Percentiles rank a stretch among this genome's conserved stretches.
Conservation (phyloP, 106 monocot species). For the Dioscorea dumetorum region DNA sequence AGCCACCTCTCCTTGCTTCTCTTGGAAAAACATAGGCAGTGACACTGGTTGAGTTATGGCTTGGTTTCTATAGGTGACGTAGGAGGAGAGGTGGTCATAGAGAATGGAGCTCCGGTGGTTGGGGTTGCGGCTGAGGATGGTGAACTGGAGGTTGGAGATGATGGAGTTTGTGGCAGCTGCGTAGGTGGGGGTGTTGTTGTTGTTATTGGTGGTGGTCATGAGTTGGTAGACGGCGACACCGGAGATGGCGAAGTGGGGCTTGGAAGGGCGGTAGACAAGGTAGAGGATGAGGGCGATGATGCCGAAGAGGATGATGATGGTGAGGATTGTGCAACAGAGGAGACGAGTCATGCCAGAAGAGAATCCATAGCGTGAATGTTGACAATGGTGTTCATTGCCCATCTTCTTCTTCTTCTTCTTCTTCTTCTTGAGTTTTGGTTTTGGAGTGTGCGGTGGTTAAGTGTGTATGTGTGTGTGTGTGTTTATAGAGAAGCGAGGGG, state of each 20-base stretch:
- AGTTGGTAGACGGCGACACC: slow-evolving; percentile 54
- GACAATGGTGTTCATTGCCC: too few species aligned
- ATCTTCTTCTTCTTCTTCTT: too few species aligned
- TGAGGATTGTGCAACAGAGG: slow-evolving; percentile 6
- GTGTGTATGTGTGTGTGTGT: too few species aligned
- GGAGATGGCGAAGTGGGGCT: slow-evolving; percentile 49
- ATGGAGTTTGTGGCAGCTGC: slow-evolving; percentile 24
- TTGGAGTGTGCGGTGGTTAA: too few species aligned
- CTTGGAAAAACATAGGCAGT: slow-evolving; percentile 52
- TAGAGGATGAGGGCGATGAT: slow-evolving; percentile 33
- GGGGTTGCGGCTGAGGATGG: slow-evolving; percentile 58
- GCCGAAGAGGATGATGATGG: slow-evolving; percentile 15
- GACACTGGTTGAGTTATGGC: slow-evolving; percentile 42
- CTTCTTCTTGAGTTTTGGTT: too few species aligned
- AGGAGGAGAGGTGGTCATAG: slow-evolving; percentile 47
- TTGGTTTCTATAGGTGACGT: slow-evolving; percentile 42
- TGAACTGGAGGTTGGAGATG: slow-evolving; percentile 60
- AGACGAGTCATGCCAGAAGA: background rate
- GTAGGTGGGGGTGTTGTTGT: background rate
- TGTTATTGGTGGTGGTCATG: slow-evolving; percentile 14
- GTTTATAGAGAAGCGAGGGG: too few species aligned
- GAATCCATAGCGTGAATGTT: too few species aligned
- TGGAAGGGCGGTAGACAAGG: slow-evolving; percentile 56
- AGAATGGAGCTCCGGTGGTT: slow-evolving; percentile 30
- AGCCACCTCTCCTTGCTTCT: slow-evolving; percentile 29